Evolutionary conservation across 208 protist genomes (phyloP), one percentile per base, ranked within the genome.

Genomic region (Trypanosoma cruzi): DNA sequence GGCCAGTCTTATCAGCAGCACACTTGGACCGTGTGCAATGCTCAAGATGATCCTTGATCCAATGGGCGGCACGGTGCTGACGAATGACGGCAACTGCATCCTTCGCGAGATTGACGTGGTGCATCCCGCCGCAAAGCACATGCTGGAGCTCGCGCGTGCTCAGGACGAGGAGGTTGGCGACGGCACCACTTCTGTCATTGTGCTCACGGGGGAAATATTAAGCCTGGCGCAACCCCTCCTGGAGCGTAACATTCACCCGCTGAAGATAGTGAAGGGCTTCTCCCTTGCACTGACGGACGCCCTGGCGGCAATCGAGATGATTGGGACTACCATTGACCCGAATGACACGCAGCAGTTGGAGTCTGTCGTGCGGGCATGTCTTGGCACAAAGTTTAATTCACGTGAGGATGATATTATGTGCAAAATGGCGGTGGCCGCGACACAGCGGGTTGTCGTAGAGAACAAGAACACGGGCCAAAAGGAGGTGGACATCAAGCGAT

Each of bases 31-130:
- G 50, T 97, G 97, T 54, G 95, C 98, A 40, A 99, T 99, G 99
- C 92, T 99, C 24, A 99, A 99, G 89, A 99, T 99, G 99, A 98
- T 99, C 64, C 86, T 99, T 31, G 98, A 99, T 77, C 98, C 98
- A 46, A 99, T 99, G 98, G 99, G 99, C 34, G 98, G 98, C 50
- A 99, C 99, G 48, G 97, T 99, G 28, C 90, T 99, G 32, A 99
- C 99, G 40, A 99, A 99, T 81, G 99, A 99, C 80, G 99, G 99
- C 52, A 99, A 99, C 84, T 97, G 97, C 54, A 99, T 99, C 79
- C 86, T 99, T 26, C 95, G 99, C 59, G 99, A 99, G 87, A 98
- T 99, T 74, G 99, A 99, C 75, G 99, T 99, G 26, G 93, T 95
- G 50, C 99, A 99, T 78, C 99, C 99, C 16, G 99, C 99, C 16